Evolutionary conservation across 2,329 filamentous ascomycete species (phyloP), one percentile per base, ranked within the genome.

Genomic region (Monosporascus sp.): DNA sequence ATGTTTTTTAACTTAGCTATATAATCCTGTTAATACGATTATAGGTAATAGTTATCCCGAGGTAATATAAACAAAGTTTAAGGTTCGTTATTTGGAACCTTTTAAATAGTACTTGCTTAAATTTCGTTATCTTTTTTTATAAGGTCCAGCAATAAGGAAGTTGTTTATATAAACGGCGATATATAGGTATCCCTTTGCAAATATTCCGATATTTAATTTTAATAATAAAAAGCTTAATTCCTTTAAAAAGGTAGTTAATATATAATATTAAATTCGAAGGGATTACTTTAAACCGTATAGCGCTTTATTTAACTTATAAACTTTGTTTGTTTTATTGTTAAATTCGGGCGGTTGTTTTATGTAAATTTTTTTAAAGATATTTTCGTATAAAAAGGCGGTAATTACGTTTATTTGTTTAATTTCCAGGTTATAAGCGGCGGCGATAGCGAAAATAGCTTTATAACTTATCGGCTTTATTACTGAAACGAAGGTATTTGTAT

Each of bases 21-120:
- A 55, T 45, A 3, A 17, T 55, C 51, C 49, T 48, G 51, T 51
- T 55, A 41, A 46, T 17, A 17, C 38, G 26, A 48, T 52, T 35
- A 31, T 7, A 2, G n/a, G 40, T 38, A 26, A 53, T 53, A 46
- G 26, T 37, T 49, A 55, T 55, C 1, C 37, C 46, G 45, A 55
- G 52, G 37, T 55, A 55, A 51, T 52, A 55, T 22, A 38, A 44
- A 17, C 41, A 55, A 46, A 45, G 38, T 24, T 24, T 48, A 35
- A 53, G 45, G 19, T 55, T 49, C 22, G 49, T 51, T 51, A 55
- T 55, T 37, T 55, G 45, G 51, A 55, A 53, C 14, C 41, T 45
- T 26, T 53, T 41, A 47, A 22, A 44, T 22, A 53, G 47, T n/a
- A 45, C 27, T 46, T 37, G 5, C 48, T 55, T 55, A 48, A 53